Base-by-base conservation (phyloP, 179 eudicot genomes). In the Drosera spatulata region DNA sequence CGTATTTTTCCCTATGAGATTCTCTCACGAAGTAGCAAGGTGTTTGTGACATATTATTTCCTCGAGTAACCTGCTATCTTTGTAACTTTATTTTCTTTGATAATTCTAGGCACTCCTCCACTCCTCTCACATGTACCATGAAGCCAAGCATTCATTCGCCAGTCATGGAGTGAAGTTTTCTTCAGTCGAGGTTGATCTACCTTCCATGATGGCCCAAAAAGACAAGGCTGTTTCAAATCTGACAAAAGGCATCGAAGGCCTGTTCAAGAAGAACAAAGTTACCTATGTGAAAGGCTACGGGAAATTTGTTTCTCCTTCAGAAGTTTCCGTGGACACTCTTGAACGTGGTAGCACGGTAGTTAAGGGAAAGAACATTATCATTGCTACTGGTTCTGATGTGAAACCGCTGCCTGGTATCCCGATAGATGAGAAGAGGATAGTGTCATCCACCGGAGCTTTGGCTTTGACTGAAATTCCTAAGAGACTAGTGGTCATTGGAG, bases 81-180 rank as follows among this genome's bases (percentile, higher is more conserved):
- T 22, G 33, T 22, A 22, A 22, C 33, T 22, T 22, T 22, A 22
- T 22, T 22, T 22, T 22, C 33, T 22, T 22, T 22, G 33, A 22
- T 22, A 22, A 22, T 22, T 22, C 33, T 22, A 90, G 93, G 96
- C 96, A 48, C 90, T 88, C 65, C 98, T 91, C 67, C 95, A 88
- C 76, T 91, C 96, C 10, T 85, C 98, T 45, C 95, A 91, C 71
- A 83, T 91, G 96, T 91, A 82, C 67, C 98, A 91, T 75, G 98
- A 91, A 78, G 96, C 98, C 41, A 79, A 72, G 60, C 95, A 86
- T 75, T 60, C 82, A 45, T 91, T 91, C 78, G 79, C 91, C 46
- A 64, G 68, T 60, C 98, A 91, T 75, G 98, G 98, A 66, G 89
- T 91, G 46, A 88, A 84, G 68, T 53, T 84, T 46, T 68, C 88